Evolutionary conservation across 1,284 basidiomycete species (phyloP).

Genomic region (Cryptococcus floricola): DNA sequence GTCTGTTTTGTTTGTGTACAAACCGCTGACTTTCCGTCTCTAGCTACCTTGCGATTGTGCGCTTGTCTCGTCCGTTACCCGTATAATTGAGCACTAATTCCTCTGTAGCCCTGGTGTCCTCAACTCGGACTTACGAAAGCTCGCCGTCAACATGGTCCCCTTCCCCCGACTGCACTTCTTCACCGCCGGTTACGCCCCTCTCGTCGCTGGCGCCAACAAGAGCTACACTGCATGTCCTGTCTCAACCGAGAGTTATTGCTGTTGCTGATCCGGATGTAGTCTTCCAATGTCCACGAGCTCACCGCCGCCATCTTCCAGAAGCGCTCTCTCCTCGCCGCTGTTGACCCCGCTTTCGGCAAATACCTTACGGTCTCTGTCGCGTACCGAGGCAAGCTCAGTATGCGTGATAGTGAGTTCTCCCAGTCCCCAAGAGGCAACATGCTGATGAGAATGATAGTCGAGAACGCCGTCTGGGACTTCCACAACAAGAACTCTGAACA

Average conservation of each 20-base stretch:
- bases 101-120: constrained; percentile 74
- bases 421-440: neutral
- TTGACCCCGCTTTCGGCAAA: constrained; percentile 41
- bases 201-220: constrained; percentile 61
- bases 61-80: neutral
- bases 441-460: constrained; percentile 22
- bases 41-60: constrained; percentile 41
- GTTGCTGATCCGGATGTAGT: constrained; percentile 10
- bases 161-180: constrained; percentile 93
- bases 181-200: constrained; percentile 80
- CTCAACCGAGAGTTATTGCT: neutral
- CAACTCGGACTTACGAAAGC: constrained; percentile 89
- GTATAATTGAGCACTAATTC: neutral
- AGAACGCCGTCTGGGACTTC: constrained; percentile 42
- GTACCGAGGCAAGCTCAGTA: constrained; percentile 43
- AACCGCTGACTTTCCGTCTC: constrained; percentile 8
- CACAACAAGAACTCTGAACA: constrained; percentile 44
- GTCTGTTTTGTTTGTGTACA: neutral
- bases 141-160: constrained; percentile 86
- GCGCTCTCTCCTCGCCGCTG: constrained; percentile 36
- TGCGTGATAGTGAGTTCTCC: constrained; percentile 36
- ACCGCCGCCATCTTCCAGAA: constrained; percentile 41
- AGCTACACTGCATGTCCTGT: constrained; percentile 55
- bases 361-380: constrained; percentile 45
- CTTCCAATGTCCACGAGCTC: constrained; percentile 37